A percentile compares a stretch with the other conserved stretches of the same genome.
Conservation (phyloP, 2,329 filamentous ascomycete species). For the Cylindrodendrum hubeiense region DNA sequence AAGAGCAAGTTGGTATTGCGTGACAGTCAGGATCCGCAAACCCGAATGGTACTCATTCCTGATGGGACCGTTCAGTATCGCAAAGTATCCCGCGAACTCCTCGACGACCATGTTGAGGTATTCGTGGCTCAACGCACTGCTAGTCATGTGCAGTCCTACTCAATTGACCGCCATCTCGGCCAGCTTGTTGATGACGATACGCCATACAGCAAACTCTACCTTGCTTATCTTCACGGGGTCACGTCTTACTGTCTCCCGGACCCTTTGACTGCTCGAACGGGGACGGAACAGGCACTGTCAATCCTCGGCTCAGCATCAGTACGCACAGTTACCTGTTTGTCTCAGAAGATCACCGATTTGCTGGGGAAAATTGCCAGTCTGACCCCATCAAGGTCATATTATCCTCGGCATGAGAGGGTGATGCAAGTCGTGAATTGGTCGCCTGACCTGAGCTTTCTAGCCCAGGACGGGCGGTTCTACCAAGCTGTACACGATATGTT, state of each 20-base stretch:
- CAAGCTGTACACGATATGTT: background rate
- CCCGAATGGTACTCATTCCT: conserved; percentile 55
- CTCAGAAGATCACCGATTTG: background rate
- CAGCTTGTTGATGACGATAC: conserved; percentile 63
- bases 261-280: conserved; percentile 60
- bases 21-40: conserved; percentile 16
- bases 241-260: conserved; percentile 66
- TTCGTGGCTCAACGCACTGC: conserved; percentile 42
- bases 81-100: background rate
- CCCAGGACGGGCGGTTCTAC: conserved; percentile 60
- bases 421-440: conserved; percentile 66
- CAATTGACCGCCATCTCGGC: conserved; percentile 61
- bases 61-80: conserved; percentile 44
- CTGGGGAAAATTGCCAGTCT: background rate
- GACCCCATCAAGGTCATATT: conserved; percentile 54
- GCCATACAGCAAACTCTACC: conserved; percentile 63
- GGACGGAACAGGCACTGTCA: conserved; percentile 64
- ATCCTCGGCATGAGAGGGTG: conserved; percentile 50
- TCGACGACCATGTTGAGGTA: conserved; percentile 50
- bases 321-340: conserved; percentile 44
- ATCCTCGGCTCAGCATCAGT: conserved; percentile 63
- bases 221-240: conserved; percentile 65
- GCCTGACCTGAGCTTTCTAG: conserved; percentile 50
- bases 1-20: conserved; percentile 57
- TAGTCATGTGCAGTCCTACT: conserved; percentile 55